Base-by-base conservation (phyloP, 179 eudicot genomes). In the Actinidia polygama region DNA sequence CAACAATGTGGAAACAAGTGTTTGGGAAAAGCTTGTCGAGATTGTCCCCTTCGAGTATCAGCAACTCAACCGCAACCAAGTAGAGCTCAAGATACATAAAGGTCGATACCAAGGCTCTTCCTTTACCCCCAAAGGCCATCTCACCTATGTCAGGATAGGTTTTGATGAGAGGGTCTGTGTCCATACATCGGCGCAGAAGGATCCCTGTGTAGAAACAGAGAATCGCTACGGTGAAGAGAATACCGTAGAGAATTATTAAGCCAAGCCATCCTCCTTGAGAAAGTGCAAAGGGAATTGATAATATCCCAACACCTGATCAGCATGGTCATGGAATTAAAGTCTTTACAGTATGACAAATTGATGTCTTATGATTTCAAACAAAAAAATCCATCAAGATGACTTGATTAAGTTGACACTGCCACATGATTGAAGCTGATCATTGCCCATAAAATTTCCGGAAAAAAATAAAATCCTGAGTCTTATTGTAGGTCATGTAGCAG, bases 241-340 rank as follows among this genome's bases (percentile, higher is more conserved):
- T n/a, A n/a, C n/a, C n/a, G n/a, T n/a, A n/a, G n/a, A n/a, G 86
- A 30, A 86, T 21, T 11, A 80, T 67, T 9, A 91, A 36, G 79
- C 88, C 44, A 3, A 91, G 36, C 91, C 94, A 91, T 4, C 94
- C 92, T 40, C 92, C 92, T 86, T 88, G 23, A 15, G 92, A 85
- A 23, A 91, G 81, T 36, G 92, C 94, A 83, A 84, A 91, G 10
- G 94, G 90, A 6, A 87, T 83, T 18, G 94, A 87, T 36, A 91
- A 59, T 78, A 90, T 82, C 64, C 94, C 94, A 49, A 91, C 82
- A 72, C 92, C 92, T 91, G 83, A 51, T 21, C 19, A 85, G 59
- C 15, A 75, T 19, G 83, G 46, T 19, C 50, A 58, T 16, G 30
- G 26, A 14, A 16, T 36, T 50, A 64, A 12, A 14, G 19, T 12